Evolutionary conservation across 192 early-diverging fungal species (phyloP), one percentile per base, ranked within the genome.

Genomic region (Chytriomyces confervae): DNA sequence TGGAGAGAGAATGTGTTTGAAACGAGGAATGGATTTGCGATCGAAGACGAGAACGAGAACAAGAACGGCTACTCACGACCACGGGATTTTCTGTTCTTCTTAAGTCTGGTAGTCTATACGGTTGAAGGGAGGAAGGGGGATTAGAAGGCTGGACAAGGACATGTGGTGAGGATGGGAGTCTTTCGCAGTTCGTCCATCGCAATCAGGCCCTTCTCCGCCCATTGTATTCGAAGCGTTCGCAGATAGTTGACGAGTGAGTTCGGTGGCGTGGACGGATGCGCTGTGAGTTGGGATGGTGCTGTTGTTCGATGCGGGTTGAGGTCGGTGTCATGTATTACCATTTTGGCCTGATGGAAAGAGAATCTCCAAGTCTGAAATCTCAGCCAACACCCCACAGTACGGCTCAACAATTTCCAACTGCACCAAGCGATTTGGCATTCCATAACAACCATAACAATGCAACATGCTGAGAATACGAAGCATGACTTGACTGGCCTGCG

Each of bases 11-110:
- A 36, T 36, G 36, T 45, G 18, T 24, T 13, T 16, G n/a, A 47
- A 51, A 13, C 24, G 45, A 13, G 48, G 10, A 27, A 44, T 50
- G 27, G 57, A 36, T 43, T 45, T 18, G 13, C 45, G n/a, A 43
- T 16, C 18, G 7, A 45, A 16, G 47, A 49, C 24, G 16, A 57
- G 53, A 20, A 49, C 24, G 16, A 57, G 53, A 20, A 20, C 20
- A 20, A 57, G 20, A 57, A 20, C 20, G 53, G 53, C 53, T 77
- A 86, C 85, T 80, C 79, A 86, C 85, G 96, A 81, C 97, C 97
- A 83, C 97, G 93, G 92, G 92, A 92, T 92, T 99, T 99, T 85
- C 94, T 90, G 88, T 94, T 93, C 84, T 94, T 91, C 82, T 88
- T 84, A 75, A 95, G 85, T 87, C 92, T 89, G 88, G 94, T 90